Percentiles rank a stretch among this genome's conserved stretches.
phyloP scores from a whole-genome alignment of 768 basidiomycete species.

The Coprinopsis marcescibilis region DNA sequence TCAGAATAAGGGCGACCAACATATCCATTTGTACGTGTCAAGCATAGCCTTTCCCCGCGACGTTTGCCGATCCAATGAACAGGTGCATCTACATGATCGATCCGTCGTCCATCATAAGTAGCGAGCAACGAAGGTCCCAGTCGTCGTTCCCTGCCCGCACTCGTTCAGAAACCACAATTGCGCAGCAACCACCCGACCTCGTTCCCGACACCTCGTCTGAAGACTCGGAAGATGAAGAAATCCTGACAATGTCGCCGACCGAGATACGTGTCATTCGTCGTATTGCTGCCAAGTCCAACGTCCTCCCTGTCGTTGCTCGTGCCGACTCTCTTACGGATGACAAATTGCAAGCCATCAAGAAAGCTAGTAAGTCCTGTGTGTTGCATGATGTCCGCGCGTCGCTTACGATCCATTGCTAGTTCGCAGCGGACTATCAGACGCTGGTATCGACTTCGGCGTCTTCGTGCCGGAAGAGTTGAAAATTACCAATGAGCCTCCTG shows the following conservation, averaged over 20 bases:
- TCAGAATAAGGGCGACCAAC: constrained; percentile 83
- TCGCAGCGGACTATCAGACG: constrained; percentile 57
- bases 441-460: constrained; percentile 72
- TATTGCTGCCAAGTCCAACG: constrained; percentile 67
- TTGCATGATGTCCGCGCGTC: not conserved
- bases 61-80: constrained; percentile 8
- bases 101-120: constrained; percentile 61
- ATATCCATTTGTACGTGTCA: constrained; percentile 73
- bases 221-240: constrained; percentile 42
- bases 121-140: constrained; percentile 42
- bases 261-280: constrained; percentile 78
- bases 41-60: constrained; percentile 5
- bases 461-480: constrained; percentile 42
- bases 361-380: constrained; percentile 36
- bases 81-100: constrained; percentile 87
- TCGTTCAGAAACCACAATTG: constrained; percentile 64
- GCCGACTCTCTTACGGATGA: constrained; percentile 83
- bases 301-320: constrained; percentile 76
- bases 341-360: constrained; percentile 63
- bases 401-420: constrained; percentile 28
- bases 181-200: constrained; percentile 47
- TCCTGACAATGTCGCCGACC: constrained; percentile 65
- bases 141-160: constrained; percentile 46
- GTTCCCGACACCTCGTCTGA: constrained; percentile 49
- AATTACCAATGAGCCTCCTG: constrained; percentile 23